Evolutionary conservation across 192 early-diverging fungal species (phyloP), one percentile per base, ranked within the genome.

Genomic region (Spizellomyces punctatus): DNA sequence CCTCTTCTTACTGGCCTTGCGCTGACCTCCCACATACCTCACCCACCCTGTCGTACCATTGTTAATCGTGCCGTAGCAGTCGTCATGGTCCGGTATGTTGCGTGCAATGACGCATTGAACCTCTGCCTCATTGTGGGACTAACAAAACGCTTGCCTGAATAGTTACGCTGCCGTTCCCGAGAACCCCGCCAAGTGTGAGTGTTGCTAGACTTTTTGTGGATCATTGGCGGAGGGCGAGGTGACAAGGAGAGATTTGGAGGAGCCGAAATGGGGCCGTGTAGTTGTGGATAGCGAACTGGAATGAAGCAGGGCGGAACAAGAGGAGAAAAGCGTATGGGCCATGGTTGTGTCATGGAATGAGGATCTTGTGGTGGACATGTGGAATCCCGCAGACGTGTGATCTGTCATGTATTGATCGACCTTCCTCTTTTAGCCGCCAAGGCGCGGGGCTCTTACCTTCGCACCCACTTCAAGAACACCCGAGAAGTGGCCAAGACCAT

Each of bases 381-480:
- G 63, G 63, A 64, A n/a, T n/a, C 10, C 63, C 10, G 63, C 1
- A 16, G 5, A 12, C n/a, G 1, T 46, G 44, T 43, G 8, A 2
- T 64, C 44, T 64, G 44, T 16, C 16, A 27, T 64, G 63, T n/a
- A n/a, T n/a, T n/a, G 12, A 14, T 61, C 27, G 27, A 36, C 42
- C 55, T 27, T 21, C 21, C 17, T 45, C 64, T 41, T 73, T 50
- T 21, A 82, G 91, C 90, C 83, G 92, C 92, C 78, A 90, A 93
- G 89, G 87, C 94, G 78, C 90, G 92, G 67, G 95, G 93, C 75
- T 89, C 89, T 59, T 94, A 96, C 92, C 90, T 98, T 76, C 93
- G 93, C 81, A 77, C 81, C 63, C 80, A 82, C 73, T 97, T 96
- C 91, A 96, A 99, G 91, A 99, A 99, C 91, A 96, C 96, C 57